These are phyloP conservation scores for Stentor roeselii DNA, from an alignment of 73 alveolate genomes.

Conservation along the genomic window DNA sequence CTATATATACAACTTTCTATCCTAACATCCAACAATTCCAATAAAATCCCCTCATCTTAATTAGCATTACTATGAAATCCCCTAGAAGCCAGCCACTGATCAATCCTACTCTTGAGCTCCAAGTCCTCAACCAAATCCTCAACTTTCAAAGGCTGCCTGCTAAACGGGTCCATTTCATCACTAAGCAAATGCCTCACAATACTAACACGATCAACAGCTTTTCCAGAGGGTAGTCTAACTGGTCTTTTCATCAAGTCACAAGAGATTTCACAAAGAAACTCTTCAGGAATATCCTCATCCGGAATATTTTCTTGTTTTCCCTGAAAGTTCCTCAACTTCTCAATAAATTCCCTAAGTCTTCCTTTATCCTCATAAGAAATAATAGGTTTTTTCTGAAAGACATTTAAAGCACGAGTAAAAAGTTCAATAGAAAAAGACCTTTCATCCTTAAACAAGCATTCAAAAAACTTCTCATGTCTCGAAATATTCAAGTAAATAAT, in stretches of 20 bases:
- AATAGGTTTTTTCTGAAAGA: conserved; percentile 36
- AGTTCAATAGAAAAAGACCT: conserved; percentile 49
- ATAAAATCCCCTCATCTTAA: no score
- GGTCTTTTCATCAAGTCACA: conserved; percentile 63
- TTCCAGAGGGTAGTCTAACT: conserved; percentile 60
- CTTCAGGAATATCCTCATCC: conserved; percentile 62
- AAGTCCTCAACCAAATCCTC: conserved; percentile 25
- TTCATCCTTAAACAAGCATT: conserved; percentile 55
- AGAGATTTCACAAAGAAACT: conserved; percentile 55
- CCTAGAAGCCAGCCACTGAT: conserved; percentile 36
- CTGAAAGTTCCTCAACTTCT: conserved; percentile 35
- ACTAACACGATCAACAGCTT: conserved; percentile 50
- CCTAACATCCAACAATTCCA: no score
- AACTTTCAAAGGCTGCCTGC: conserved; percentile 30
- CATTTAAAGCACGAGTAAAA: conserved; percentile 46
- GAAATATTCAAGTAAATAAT: conserved; percentile 42
- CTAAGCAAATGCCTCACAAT: conserved; percentile 55
- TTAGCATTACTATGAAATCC: no score
- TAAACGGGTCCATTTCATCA: conserved; percentile 39
- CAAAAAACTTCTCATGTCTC: conserved; percentile 44
- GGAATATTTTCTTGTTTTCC: conserved; percentile 5
- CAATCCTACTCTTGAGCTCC: conserved; percentile 30
- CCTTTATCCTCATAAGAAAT: conserved; percentile 23
- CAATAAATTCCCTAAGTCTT: conserved; percentile 45
- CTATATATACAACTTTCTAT: no score